These are phyloP conservation scores for Poa pratensis DNA, from an alignment of 176 grass and related monocot genomes.

Conservation along the genomic window DNA sequence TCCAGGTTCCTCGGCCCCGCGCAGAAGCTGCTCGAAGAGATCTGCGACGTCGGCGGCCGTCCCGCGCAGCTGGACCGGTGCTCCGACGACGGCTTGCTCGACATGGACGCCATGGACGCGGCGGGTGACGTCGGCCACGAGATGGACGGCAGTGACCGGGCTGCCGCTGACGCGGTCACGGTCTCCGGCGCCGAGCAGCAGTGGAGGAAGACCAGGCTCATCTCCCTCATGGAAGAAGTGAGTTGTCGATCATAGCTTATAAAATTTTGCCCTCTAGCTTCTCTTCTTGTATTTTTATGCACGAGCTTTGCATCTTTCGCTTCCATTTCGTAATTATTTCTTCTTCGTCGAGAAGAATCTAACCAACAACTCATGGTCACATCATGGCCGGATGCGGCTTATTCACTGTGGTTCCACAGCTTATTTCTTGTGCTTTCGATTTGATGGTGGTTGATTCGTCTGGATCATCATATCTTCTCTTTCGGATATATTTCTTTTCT, in stretches of 20 bases:
- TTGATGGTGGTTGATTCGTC: constrained; percentile 42
- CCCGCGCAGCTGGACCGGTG: constrained; percentile 25
- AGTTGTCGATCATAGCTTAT: constrained; percentile 27
- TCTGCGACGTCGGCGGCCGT: constrained; percentile 75
- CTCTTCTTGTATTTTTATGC: not conserved
- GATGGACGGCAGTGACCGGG: constrained; percentile 49
- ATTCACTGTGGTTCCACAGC: constrained; percentile 49
- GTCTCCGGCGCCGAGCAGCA: constrained; percentile 71
- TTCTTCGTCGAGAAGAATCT: constrained; percentile 53
- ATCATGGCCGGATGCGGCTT: constrained; percentile 44
- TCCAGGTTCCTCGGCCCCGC: constrained; percentile 89
- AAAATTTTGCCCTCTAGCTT: not conserved
- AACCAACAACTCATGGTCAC: constrained; percentile 55
- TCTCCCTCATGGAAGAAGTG: constrained; percentile 94
- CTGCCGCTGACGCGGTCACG: constrained; percentile 43
- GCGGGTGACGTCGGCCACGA: constrained; percentile 42
- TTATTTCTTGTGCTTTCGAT: constrained; percentile 61
- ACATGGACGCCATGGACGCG: constrained; percentile 48
- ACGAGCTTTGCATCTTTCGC: not conserved
- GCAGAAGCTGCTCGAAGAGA: constrained; percentile 86
- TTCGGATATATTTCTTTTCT: constrained; percentile 40
- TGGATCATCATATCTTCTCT: constrained; percentile 37
- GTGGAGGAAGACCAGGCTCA: constrained; percentile 96
- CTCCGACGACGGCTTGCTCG: constrained; percentile 44
- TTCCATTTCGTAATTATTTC: constrained; percentile 36